Base-by-base conservation (phyloP, 192 early-diverging fungal species). In the Dissophora ornata region DNA sequence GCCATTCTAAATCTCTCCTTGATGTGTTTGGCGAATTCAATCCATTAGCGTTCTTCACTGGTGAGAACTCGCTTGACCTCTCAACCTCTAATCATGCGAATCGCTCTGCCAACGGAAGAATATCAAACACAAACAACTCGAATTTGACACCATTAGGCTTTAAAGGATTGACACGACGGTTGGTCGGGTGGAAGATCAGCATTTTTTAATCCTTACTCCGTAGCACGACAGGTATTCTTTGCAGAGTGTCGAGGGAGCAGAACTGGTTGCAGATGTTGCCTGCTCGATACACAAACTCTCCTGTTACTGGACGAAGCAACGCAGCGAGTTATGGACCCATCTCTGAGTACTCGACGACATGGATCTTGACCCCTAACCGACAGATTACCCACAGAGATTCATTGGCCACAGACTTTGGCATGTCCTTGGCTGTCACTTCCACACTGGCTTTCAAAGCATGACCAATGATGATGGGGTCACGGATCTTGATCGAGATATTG, bases 191-290 rank as follows among this genome's bases (percentile, higher is more conserved):
- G 84, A 93, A 96, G 79, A 94, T 90, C 24, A 97, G 82, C 38
- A 80, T 56, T 50, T 82, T 69, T 70, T 93, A 91, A 13, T 51
- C 46, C 15, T 29, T 18, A 10, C 29, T 34, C 56, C 51, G 45
- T 21, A 68, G 24, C 59, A 95, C 83, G 15, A 69, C 69, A 18
- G 92, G 88, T 61, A 94, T 82, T 54, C 88, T 83, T 62, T 88
- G 75, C 50, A 97, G 77, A 81, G 96, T 96, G 45, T 84, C 91
- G 26, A 88, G 84, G 28, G 96, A 89, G 84, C 92, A 96, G 80
- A 94, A 95, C 83, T 97, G 96, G 88, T 96, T 97, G 80, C 90
- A 93, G n/a, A n/a, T 94, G 80, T 97, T 96, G 54, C 90, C 95
- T 11, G 95, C 92, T 26, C 90, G 87, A 81, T 91, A 95, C 0